Evolutionary conservation across 73 alveolate species (phyloP).

Genomic region (Symbiodinium pilosum): DNA sequence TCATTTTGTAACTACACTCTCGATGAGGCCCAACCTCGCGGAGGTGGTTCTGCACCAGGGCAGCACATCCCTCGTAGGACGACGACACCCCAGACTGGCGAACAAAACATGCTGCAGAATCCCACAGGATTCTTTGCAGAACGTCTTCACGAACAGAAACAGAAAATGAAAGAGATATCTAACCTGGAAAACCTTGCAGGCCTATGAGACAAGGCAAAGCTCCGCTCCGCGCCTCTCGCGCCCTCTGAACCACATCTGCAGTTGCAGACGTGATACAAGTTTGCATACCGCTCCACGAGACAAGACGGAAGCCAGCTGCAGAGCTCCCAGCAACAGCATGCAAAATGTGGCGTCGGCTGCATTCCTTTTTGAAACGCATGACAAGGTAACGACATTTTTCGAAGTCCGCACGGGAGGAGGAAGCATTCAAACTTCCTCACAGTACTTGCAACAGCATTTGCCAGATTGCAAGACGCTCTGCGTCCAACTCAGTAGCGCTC

Average conservation of each 20-base stretch:
- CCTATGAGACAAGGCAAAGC: not conserved
- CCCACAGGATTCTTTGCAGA: no score
- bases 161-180: not conserved
- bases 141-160: not conserved
- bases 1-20: no score
- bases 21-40: no score
- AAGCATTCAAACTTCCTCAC: no score
- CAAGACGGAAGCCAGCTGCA: no score
- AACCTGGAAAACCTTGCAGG: not conserved
- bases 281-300: no score
- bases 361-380: no score
- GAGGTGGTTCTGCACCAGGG: slow-evolving; percentile 76
- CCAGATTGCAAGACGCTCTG: not conserved
- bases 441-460: not conserved
- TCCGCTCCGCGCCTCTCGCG: slow-evolving; percentile 41
- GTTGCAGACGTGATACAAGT: not conserved
- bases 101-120: no score
- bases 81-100: slow-evolving; percentile 44
- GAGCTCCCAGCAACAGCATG: no score
- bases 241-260: slow-evolving; percentile 84
- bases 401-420: no score
- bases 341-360: no score
- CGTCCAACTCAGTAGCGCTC: not conserved
- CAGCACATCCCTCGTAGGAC: slow-evolving; percentile 50
- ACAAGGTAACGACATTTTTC: no score